Base-by-base conservation (phyloP, 2,329 filamentous ascomycete species). In the Hypoxylon sp. region DNA sequence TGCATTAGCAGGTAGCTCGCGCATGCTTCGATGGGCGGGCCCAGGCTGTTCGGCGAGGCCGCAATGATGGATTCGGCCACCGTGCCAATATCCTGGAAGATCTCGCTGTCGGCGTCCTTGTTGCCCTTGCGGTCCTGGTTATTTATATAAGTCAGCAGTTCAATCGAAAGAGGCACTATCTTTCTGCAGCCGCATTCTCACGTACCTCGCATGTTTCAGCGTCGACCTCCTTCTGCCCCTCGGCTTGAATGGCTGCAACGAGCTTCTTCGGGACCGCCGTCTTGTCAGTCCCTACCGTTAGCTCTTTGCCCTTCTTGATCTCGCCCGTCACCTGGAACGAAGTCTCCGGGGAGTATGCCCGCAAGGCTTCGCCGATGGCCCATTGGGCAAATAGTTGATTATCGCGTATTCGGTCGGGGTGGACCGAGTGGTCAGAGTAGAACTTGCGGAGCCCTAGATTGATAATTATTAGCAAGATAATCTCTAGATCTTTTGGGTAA, bases 31-130 rank as follows among this genome's bases (percentile, higher is more conserved):
- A 71, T 50, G 2, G 70, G 70, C 7, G 68, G 70, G 0, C 69
- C 70, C 3, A 70, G 60, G 33, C 68, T 61, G 27, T 68, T 67
- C 0, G 65, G 63, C 10, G 69, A 67, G 10, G 68, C 66, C 1
- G 66, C 48, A 3, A 69, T 55, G n/a, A 72, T 29, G 5, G 63
- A 48, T 41, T 70, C 63, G 3, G 65, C 65, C 7, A 65, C 60
- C 0, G 62, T 24, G n/a, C 60, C 40, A 9, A 70, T 31, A 1
- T 52, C 59, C 35, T 67, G 65, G 2, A 50, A 15, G 2, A 56
- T 21, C n/a, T 65, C 65, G 7, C 7, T 15, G 1, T 64, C 62
- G 4, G 51, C 42, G 24, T 60, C 52, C 15, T 48, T 57, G 2
- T 42, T 5, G 4, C 47, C 18, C 9, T 55, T 65, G 8, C 41